phyloP scores from a whole-genome alignment of 2,329 filamentous ascomycete species.

The Aspergillus glaucus region DNA sequence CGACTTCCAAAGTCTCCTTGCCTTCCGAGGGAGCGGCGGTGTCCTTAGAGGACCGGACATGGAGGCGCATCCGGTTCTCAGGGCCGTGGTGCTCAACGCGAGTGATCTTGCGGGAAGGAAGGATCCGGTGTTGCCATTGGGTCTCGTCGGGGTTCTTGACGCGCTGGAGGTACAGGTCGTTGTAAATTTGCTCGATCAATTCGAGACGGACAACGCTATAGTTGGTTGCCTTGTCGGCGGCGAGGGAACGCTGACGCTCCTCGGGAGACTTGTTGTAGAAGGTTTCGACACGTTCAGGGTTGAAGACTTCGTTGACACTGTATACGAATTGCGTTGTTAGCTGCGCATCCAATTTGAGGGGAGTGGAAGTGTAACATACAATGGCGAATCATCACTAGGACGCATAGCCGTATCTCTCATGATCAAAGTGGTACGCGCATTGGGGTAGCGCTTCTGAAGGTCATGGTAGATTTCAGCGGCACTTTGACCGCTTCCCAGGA shows the following conservation, averaged over 20 bases:
- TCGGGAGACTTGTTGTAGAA: conserved; percentile 63
- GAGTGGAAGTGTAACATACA: conserved; percentile 52
- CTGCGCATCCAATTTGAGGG: neutral
- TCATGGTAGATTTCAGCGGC: conserved; percentile 95
- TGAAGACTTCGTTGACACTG: conserved; percentile 93
- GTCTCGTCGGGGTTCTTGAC: conserved; percentile 63
- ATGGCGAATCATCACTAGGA: conserved; percentile 92
- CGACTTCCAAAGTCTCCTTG: conserved; percentile 64
- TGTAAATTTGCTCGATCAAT: conserved; percentile 82
- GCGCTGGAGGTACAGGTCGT: conserved; percentile 79
- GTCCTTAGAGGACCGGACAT: conserved; percentile 47
- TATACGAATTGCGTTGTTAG: neutral
- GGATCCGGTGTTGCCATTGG: conserved; percentile 75
- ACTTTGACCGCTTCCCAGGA: conserved; percentile 85
- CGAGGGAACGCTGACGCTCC: conserved; percentile 56
- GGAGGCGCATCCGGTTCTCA: conserved; percentile 52
- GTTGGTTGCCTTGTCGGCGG: conserved; percentile 76
- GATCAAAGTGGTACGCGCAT: conserved; percentile 68
- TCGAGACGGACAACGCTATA: conserved; percentile 91
- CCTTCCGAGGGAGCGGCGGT: conserved; percentile 30
- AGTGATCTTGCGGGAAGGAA: conserved; percentile 61
- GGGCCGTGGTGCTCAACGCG: conserved; percentile 51
- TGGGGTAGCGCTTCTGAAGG: conserved; percentile 73
- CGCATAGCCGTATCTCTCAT: conserved; percentile 78
- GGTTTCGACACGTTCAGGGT: conserved; percentile 73